Percentiles rank a stretch among this genome's conserved stretches.
These are phyloP conservation scores for Syncephalastrum sp. DNA, from an alignment of 371 early-diverging fungal genomes.

Conservation along the genomic window DNA sequence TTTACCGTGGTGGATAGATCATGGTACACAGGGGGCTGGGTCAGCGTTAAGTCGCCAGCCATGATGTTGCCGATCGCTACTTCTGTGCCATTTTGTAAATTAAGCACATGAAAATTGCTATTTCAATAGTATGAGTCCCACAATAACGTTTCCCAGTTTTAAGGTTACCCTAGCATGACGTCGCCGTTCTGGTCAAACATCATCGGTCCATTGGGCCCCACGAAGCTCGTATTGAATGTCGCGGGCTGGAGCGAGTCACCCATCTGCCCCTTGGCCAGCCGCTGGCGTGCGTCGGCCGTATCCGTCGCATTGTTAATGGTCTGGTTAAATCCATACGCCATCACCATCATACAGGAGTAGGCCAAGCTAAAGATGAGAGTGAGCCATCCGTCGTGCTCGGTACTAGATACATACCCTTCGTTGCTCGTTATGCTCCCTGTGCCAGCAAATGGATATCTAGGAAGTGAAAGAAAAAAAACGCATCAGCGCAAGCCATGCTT, in stretches of 20 bases:
- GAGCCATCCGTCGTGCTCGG: neutral
- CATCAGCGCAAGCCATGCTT: neutral
- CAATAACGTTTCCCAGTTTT: neutral
- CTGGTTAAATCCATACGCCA: conserved; percentile 50
- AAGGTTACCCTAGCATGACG: conserved; percentile 35
- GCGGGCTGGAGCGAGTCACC: conserved; percentile 31
- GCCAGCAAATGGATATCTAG: conserved; percentile 38
- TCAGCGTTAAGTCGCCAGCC: conserved; percentile 46
- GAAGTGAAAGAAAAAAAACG: neutral
- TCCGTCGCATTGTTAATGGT: conserved; percentile 33
- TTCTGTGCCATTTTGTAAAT: conserved; percentile 48
- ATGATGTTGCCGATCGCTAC: conserved; percentile 47
- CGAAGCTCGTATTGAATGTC: conserved; percentile 49
- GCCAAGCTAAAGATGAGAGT: conserved; percentile 23
- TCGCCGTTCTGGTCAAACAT: conserved; percentile 59
- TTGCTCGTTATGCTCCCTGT: conserved; percentile 29
- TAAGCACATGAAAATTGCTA: conserved; percentile 52
- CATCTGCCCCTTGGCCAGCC: conserved; percentile 28
- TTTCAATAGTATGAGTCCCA: conserved; percentile 1
- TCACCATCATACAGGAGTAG: conserved; percentile 56
- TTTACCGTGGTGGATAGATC: conserved; percentile 39
- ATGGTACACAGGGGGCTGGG: conserved; percentile 51
- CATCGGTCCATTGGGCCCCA: conserved; percentile 59
- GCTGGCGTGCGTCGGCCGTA: conserved; percentile 14
- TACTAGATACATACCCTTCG: conserved; percentile 22